These are phyloP conservation scores for Heliosperma pusillum DNA, from an alignment of 148 eudicot species.

Conservation along the genomic window DNA sequence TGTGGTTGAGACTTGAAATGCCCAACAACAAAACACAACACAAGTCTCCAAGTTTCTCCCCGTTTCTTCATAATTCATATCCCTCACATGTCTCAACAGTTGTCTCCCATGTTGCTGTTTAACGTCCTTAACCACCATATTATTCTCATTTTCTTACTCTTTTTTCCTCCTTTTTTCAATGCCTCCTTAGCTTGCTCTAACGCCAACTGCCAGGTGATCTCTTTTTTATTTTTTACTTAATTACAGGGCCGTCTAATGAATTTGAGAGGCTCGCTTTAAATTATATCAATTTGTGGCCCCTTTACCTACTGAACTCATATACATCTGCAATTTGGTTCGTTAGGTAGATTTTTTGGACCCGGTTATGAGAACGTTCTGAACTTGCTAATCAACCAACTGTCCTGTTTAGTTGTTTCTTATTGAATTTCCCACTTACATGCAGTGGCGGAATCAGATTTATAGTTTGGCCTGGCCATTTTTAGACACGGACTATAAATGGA, in stretches of 20 bases:
- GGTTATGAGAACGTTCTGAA: too few species aligned
- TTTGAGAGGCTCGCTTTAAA: too few species aligned
- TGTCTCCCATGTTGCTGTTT: slow-evolving; percentile 35
- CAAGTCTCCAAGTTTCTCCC: background rate
- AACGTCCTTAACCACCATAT: slow-evolving; percentile 18
- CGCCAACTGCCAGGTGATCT: slow-evolving; percentile 78
- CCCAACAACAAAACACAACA: too few species aligned
- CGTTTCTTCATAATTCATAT: background rate
- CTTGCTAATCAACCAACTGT: too few species aligned
- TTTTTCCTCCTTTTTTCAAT: slow-evolving; percentile 30
- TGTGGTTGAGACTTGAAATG: too few species aligned
- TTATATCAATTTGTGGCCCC: too few species aligned
- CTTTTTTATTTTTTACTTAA: background rate
- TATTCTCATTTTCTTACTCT: slow-evolving; percentile 16
- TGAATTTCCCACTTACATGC: background rate
- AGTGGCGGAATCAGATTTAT: too few species aligned
- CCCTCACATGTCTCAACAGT: slow-evolving; percentile 14
- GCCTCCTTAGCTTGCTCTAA: slow-evolving; percentile 60
- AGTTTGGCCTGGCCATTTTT: too few species aligned
- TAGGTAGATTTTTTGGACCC: too few species aligned
- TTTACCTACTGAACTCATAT: too few species aligned
- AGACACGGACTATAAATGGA: too few species aligned
- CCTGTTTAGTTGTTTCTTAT: background rate
- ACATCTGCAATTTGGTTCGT: too few species aligned
- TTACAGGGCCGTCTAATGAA: background rate